phyloP scores from a whole-genome alignment of 192 early-diverging fungal genomes.

The Umbelopsis sp. region DNA sequence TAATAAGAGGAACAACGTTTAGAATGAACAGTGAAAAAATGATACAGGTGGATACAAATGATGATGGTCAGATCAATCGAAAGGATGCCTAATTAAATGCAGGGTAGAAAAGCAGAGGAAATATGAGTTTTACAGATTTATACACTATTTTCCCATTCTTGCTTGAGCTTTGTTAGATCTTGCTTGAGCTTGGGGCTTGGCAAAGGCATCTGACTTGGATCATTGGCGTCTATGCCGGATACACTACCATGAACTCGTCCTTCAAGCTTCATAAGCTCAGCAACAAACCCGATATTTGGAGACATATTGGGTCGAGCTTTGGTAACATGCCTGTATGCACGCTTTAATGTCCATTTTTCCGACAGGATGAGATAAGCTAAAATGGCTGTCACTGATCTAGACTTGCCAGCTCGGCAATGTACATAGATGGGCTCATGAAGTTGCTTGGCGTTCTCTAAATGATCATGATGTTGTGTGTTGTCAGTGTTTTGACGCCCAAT shows the following conservation, averaged over 20 bases:
- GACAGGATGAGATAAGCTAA: conserved; percentile 68
- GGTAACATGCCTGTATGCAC: conserved; percentile 69
- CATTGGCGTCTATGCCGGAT: background rate
- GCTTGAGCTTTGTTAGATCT: conserved; percentile 6
- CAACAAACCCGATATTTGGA: conserved; percentile 81
- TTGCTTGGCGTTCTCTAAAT: conserved; percentile 36
- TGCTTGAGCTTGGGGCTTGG: conserved; percentile 14
- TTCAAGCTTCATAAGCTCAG: conserved; percentile 70
- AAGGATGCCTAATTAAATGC: too few relatives aligned
- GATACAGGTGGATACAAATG: too few relatives aligned
- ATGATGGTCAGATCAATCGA: too few relatives aligned
- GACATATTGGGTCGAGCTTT: conserved; percentile 64
- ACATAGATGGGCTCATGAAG: conserved; percentile 63
- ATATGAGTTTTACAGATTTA: too few relatives aligned
- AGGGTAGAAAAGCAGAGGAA: too few relatives aligned
- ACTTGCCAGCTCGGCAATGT: conserved; percentile 80
- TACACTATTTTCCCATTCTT: conserved; percentile 10
- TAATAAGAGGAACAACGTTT: too few relatives aligned
- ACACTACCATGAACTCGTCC: conserved; percentile 52
- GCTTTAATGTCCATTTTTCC: conserved; percentile 63
- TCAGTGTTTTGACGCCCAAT: background rate
- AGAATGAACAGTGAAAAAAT: too few relatives aligned
- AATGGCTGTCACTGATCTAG: conserved; percentile 73
- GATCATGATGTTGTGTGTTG: background rate
- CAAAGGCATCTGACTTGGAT: conserved; percentile 7